Conservation (phyloP, 192 early-diverging fungal genomes). For the Lunasporangiospora selenospora region DNA sequence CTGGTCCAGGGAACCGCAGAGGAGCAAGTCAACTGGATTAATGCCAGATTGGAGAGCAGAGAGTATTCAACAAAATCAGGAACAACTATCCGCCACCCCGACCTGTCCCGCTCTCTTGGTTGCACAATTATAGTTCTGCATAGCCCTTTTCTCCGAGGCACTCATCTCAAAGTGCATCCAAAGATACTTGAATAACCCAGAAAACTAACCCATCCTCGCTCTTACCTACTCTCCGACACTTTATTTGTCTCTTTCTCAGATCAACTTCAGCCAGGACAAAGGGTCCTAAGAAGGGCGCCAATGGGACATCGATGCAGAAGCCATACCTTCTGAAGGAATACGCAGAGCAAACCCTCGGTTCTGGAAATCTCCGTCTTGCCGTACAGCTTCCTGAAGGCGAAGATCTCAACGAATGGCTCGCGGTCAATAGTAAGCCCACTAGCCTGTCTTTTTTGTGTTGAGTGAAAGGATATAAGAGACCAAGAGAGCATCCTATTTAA, state of each 20-base stretch:
- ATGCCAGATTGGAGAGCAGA: too few relatives aligned
- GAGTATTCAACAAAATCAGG: too few relatives aligned
- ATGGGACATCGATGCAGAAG: constrained; percentile 60
- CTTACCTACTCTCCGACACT: neutral
- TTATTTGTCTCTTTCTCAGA: neutral
- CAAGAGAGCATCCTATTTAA: too few relatives aligned
- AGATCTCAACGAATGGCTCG: constrained; percentile 91
- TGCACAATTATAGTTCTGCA: neutral
- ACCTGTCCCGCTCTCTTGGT: neutral
- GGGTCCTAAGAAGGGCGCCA: constrained; percentile 64
- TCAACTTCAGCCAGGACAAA: constrained; percentile 50
- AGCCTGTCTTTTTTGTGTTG: neutral
- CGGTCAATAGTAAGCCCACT: constrained; percentile 72
- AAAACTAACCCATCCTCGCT: neutral
- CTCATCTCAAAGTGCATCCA: neutral
- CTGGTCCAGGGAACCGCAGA: too few relatives aligned
- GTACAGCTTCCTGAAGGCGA: constrained; percentile 90
- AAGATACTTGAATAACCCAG: neutral
- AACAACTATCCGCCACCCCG: too few relatives aligned
- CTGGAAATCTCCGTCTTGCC: constrained; percentile 77
- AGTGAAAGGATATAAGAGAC: too few relatives aligned
- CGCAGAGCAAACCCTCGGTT: constrained; percentile 73
- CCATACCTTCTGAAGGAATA: constrained; percentile 71
- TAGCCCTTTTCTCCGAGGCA: neutral
- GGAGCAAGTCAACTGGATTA: too few relatives aligned